phyloP scores from a whole-genome alignment of 768 basidiomycete genomes.

The Coprinopsis marcescibilis region DNA sequence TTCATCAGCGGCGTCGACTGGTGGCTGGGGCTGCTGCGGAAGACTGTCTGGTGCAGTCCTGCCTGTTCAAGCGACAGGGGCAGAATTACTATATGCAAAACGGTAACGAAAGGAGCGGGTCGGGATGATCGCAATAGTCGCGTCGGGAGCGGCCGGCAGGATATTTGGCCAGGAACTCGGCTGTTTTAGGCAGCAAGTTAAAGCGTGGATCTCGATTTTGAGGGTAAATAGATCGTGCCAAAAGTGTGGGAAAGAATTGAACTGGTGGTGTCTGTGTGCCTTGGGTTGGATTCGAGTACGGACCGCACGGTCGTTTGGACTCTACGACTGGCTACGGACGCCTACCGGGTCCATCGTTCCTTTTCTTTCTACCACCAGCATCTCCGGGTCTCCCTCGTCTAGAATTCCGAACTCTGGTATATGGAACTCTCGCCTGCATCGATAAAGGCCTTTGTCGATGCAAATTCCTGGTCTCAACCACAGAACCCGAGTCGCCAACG shows the following conservation, averaged over 20 bases:
- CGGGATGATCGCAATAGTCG: too few relatives aligned
- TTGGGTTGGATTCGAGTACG: background rate
- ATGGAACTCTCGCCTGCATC: background rate
- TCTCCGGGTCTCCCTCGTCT: background rate
- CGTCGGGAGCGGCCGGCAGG: background rate
- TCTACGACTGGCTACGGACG: background rate
- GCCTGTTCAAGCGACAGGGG: too few relatives aligned
- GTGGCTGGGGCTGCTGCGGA: too few relatives aligned
- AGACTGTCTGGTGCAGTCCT: too few relatives aligned
- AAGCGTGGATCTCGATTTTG: background rate
- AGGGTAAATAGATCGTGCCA: conserved; percentile 5
- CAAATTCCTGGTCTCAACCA: background rate
- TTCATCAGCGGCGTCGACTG: too few relatives aligned
- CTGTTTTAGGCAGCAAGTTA: background rate
- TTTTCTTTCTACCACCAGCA: conserved; percentile 1
- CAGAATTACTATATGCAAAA: too few relatives aligned
- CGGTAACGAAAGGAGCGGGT: too few relatives aligned
- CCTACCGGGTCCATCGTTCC: background rate
- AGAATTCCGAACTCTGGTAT: background rate
- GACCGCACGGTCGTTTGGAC: background rate
- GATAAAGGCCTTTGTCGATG: conserved; percentile 3
- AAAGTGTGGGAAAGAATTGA: background rate
- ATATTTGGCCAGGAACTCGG: too few relatives aligned
- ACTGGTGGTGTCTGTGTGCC: conserved; percentile 1
- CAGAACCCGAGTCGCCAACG: background rate